Base-by-base conservation (phyloP, 495 filamentous ascomycete species). In the Aspergillus cavernicola region DNA sequence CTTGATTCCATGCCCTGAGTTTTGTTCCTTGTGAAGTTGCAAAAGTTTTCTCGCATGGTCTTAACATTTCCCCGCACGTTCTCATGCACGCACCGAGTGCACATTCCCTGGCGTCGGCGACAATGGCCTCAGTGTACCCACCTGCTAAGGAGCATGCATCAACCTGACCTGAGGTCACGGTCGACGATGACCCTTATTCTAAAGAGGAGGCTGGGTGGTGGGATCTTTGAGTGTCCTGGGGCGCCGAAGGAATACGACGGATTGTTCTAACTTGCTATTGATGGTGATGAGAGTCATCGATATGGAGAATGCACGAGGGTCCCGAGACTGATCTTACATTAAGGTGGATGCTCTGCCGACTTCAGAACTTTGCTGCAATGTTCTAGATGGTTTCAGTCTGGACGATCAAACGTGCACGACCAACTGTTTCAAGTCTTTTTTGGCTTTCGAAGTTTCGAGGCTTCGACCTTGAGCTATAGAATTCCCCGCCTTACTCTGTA, bases 381-480 rank as follows among this genome's bases (percentile, higher is more conserved):
- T 70, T 73, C 68, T 67, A 68, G 68, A 71, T 66, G 42, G 68
- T 70, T 71, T 73, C 70, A 70, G 54, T 45, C 19, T 16, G 56
- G 68, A 56, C 66, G 70, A 73, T 73, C 68, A 73, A 73, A 66
- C 63, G 31, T 15, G 31, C 44, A 47, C 29, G 31, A n/a, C 16
- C 19, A 15, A 36, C 20, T 35, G 31, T 47, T 36, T 47, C 19
- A 20, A 36, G 29, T 8, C 39, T n/a, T 41, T 5, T 6, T n/a
- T 8, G 10, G 39, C 12, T 4, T n/a, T n/a, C n/a, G n/a, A n/a
- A 41, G 20, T 23, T 41, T 44, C 16, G 5, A 33, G 28, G 33
- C 4, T n/a, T 28, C 24, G 24, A 28, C 4, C 9, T 28, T 9
- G 4, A 28, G 9, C 24, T 28, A 28, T 4, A 28, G 24, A n/a